Evolutionary conservation across 2,329 filamentous ascomycete species (phyloP), one percentile per base, ranked within the genome.

Genomic region (Drechslerella dactyloides): DNA sequence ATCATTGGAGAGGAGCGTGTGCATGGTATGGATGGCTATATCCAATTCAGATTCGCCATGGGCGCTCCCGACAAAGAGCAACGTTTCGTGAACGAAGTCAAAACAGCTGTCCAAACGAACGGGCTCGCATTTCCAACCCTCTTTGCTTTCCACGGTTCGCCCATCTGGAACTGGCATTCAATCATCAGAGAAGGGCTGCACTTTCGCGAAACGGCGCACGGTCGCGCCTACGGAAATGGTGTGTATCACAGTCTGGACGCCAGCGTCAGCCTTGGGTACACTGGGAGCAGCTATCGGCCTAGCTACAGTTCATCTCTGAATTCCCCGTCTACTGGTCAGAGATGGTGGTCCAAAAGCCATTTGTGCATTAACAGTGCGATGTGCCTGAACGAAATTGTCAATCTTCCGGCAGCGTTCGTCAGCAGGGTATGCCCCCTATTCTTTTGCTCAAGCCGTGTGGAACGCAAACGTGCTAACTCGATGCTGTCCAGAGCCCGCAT

Each of bases 31-130:
- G 76, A 82, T 0, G 82, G 80, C 1, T 93, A 87, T 84, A 82
- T 90, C 61, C 92, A 96, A 78, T 97, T 97, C 76, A 85, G 90
- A 24, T 91, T 97, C 75, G 88, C 89, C 0, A 93, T 96, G 82
- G 93, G 92, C 8, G 89, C 91, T 0, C 91, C 91, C 0, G 91
- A 96, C 77, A 96, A 93, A 77, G 93, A 97, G 78, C 82, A 88
- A 37, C 83, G 86, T 1, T 96, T 97, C 77, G 81, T 87, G 6
- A 79, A 85, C 27, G 86, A 87, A 15, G 82, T 96, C 27, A 53
- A 56, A 60, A 33, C 60, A n/a, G 57, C 66, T 7, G 66, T 70
- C n/a, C 53, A 64, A n/a, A n/a, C n/a, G 13, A 54, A 48, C n/a
- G 65, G 58, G 24, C 65, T 70, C 21, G n/a, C 37, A 11, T 70